Evolutionary conservation across 768 basidiomycete species (phyloP).

Genomic region (Paxillus rubicundulus): DNA sequence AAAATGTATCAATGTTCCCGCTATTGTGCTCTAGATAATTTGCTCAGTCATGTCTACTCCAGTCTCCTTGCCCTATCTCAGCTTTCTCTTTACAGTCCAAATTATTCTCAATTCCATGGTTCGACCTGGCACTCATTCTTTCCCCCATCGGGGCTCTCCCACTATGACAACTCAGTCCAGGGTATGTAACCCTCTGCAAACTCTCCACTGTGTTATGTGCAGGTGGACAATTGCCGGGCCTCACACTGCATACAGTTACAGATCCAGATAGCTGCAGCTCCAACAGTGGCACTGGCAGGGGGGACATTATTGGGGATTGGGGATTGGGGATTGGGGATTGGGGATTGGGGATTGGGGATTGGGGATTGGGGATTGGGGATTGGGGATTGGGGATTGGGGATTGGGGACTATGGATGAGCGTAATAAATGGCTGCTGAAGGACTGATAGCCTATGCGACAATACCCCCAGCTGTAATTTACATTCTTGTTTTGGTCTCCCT

Average conservation of each 20-base stretch:
- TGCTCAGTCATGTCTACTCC: constrained; percentile 10
- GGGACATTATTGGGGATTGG: constrained; percentile 6
- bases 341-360: no score
- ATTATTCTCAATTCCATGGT: constrained; percentile 26
- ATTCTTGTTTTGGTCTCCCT: constrained; percentile 17
- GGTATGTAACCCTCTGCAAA: constrained; percentile 67
- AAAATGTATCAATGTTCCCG: constrained; percentile 33
- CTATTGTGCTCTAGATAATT: constrained; percentile 37
- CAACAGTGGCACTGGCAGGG: neutral
- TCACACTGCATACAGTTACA: no score
- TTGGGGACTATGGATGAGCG: constrained; percentile 10
- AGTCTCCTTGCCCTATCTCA: neutral
- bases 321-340: constrained; percentile 4
- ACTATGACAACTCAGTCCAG: constrained; percentile 56
- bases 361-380: no score
- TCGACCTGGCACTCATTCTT: constrained; percentile 41
- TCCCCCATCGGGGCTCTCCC: constrained; percentile 72
- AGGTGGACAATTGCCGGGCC: no score
- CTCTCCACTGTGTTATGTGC: no score
- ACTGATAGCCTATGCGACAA: constrained; percentile 16
- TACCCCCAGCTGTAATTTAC: constrained; percentile 14
- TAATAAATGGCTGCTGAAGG: constrained; percentile 13
- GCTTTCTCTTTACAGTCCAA: neutral
- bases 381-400: no score
- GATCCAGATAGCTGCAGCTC: constrained; percentile 20